Base-by-base conservation (phyloP, 2,329 filamentous ascomycete genomes). In the Trichoderma sp. region DNA sequence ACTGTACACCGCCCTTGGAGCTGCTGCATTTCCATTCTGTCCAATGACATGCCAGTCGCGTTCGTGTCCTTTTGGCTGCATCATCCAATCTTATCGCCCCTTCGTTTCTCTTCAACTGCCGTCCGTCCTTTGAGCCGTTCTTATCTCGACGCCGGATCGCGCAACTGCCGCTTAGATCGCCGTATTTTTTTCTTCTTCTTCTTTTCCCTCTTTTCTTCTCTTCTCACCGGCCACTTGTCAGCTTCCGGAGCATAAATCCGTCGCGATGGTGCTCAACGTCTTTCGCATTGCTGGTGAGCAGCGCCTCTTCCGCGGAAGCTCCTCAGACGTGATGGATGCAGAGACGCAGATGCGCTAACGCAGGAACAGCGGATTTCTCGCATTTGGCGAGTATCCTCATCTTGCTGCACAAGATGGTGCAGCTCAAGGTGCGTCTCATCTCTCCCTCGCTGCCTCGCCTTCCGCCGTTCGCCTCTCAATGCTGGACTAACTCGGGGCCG, bases 381-480 rank as follows among this genome's bases (percentile, higher is more conserved):
- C 95, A 99, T 85, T 83, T 99, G 75, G 85, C 91, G 71, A 98
- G 94, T 64, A 97, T 99, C 78, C 85, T 97, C 75, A 97, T 99
- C 75, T 85, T 99, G 70, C 85, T 99, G 71, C 93, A 97, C 79
- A 99, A 99, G 86, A 99, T 99, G 93, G 90, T 90, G 74, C 89
- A 91, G 77, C 90, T 95, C 54, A 97, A 92, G 78, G 94, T 97
- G 67, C 63, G 37, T 53, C 68, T 15, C 34, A 56, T 52, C 58
- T 34, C 37, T 27, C 15, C 13, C 10, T 35, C n/a, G 52, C 35
- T 32, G 37, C 37, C 56, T n/a, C 10, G 12, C n/a, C 32, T 3
- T 27, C 59, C n/a, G 72, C 68, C n/a, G n/a, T 61, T 56, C 69
- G 74, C 69, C 32, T 5, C 6, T 42, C 34, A 7, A 32, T 13